Conservation (phyloP, 169 alveolate species). For the Plasmodium berghei region DNA sequence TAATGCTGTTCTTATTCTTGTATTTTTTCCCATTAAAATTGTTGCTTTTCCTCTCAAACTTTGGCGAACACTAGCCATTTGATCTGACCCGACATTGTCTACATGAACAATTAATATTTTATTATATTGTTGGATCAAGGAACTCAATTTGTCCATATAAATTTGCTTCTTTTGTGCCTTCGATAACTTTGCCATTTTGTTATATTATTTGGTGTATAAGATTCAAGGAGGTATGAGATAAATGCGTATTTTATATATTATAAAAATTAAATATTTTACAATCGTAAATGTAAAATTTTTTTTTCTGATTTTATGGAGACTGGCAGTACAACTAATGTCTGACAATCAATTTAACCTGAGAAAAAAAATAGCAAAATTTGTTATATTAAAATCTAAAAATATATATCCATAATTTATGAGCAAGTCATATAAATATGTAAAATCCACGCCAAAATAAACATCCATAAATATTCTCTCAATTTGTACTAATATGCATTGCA, state of each 20-base stretch:
- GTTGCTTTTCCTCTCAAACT: slow-evolving; percentile 94
- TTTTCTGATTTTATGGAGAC: slow-evolving; percentile 70
- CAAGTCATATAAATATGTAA: not conserved
- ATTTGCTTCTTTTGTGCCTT: slow-evolving; percentile 90
- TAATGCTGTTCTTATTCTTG: slow-evolving; percentile 95
- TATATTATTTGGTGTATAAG: not conserved
- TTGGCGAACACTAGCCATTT: slow-evolving; percentile 95
- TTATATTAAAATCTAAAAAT: not conserved
- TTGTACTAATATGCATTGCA: no score
- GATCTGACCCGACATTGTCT: slow-evolving; percentile 97
- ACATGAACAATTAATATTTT: slow-evolving; percentile 92
- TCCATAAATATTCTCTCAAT: no score
- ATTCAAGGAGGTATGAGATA: not conserved
- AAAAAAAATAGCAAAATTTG: slow-evolving; percentile 3
- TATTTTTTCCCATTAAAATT: slow-evolving; percentile 97
- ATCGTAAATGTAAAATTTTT: not conserved
- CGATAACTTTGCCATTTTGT: slow-evolving; percentile 89
- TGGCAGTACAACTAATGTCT: slow-evolving; percentile 77
- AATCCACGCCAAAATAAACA: no score
- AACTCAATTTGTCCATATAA: slow-evolving; percentile 90
- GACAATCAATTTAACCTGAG: slow-evolving; percentile 78
- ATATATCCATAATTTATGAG: not conserved
- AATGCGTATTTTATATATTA: not conserved
- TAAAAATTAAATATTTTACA: slow-evolving; percentile 15
- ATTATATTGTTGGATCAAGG: slow-evolving; percentile 89